Base-by-base conservation (phyloP, 208 protist species). In the Kentomonas sorsogonicus region DNA sequence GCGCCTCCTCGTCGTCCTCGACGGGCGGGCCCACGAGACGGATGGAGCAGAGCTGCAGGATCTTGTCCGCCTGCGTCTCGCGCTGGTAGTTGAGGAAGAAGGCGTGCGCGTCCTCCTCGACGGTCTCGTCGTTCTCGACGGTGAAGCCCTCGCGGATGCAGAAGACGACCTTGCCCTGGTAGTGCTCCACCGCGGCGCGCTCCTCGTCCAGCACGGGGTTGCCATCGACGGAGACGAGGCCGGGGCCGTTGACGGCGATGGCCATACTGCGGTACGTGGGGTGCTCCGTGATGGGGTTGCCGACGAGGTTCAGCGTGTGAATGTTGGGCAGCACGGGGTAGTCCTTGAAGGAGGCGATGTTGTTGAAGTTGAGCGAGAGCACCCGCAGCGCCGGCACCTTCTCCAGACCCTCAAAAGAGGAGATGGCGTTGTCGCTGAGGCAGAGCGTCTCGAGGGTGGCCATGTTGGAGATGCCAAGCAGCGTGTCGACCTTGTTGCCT, bases 291-390 rank as follows among this genome's bases (percentile, higher is more conserved):
- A 96, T 72, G 5, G 91, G 91, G 73, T 96, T 96, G 26, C 88
- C 87, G 23, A 94, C 81, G 29, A 96, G 75, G 70, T 96, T 95
- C 29, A 96, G 74, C 20, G 86, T 91, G 72, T 96, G 88, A 34
- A 96, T 60, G 47, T 77, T 83, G 18, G 91, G 91, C 36, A 96
- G 74, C 33, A 70, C 71, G 7, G 85, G 85, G 65, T 88, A 96
- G 50, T 76, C 57, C 50, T 94, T 74, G 46, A 96, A 96, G 59
- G 72, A 86, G 13, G 83, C 70, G 67, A 96, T 95, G 60, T 81
- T 91, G 69, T 96, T 94, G 74, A 95, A 95, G 76, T 94, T 96
- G 39, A 96, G 75, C 34, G 88, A 95, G 47, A 96, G 84, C 47
- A 96, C 88, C 10, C 91, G 84, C 20, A 96, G 73, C 58, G 84